Base-by-base conservation (phyloP, 1,139 yeast genomes). In the Diutina neorugosa region DNA sequence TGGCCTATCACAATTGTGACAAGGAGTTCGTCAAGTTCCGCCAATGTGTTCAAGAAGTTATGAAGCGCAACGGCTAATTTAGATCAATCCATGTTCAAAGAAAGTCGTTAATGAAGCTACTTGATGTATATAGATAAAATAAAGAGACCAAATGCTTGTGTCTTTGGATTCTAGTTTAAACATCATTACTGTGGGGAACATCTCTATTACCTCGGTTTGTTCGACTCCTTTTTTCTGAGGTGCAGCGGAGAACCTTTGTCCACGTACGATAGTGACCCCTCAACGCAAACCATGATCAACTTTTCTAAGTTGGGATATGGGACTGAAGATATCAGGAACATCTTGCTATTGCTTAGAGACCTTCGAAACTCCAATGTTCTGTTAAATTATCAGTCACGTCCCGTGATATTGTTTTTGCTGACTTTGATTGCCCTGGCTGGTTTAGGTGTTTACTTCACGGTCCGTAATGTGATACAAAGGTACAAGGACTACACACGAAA, bases 21-120 rank as follows among this genome's bases (percentile, higher is more conserved):
- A 65, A 69, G 48, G 88, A 86, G 65, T 85, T 85, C 59, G 61
- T 65, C 46, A 64, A 61, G 52, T 84, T 83, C 65, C 81, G 78
- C 60, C 62, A 67, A 44, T 85, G 94, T 65, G 83, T 82, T 3
- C 69, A 69, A 54, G 14, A 31, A 31, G 37, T 31, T n/a, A 31
- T 31, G 37, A 31, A 31, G 37, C 37, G 37, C 12, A 31, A 31
- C 37, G 4, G 37, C 12, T 31, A 11, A 31, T 31, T 14, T 31
- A 31, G n/a, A 8, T 31, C 12, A 31, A 31, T 31, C 12, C 2
- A 31, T 31, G 12, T 31, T 31, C 6, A 31, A 4, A 8, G n/a
- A 31, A 7, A 23, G 7, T 23, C 6, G 25, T 4, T 23, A 4
- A 4, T 23, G 25, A 23, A 23, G 7, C 7, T 4, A 7, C 7